Evolutionary conservation across 2,329 filamentous ascomycete genomes (phyloP), one percentile per base, ranked within the genome.

Genomic region (Aspergillus persii): DNA sequence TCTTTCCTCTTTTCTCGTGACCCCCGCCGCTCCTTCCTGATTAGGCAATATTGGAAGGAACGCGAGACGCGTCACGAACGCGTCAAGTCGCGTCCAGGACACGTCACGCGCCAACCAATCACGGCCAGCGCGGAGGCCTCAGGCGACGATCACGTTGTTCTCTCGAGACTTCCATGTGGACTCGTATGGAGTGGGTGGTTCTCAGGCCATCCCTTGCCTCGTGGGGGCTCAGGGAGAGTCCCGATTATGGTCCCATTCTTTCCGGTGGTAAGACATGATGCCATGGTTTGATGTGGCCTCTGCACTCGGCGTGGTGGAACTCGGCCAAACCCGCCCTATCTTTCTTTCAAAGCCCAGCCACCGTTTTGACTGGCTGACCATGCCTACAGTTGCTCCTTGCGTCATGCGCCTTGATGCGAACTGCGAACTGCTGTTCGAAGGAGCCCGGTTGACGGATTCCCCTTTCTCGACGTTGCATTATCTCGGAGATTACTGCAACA

Each of bases 71-170:
- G 31, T 27, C 59, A 44, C 59, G 61, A 61, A 56, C 61, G 59
- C 59, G 61, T 53, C 50, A 27, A 54, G 50, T 54, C 27, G 12
- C 61, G 57, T 54, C 36, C 33, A 6, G 4, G 39, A 55, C 52
- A 44, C 52, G 49, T 41, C 27, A 31, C 59, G 59, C 53, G 59
- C 54, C 49, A 3, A 7, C 61, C 61, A 63, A 63, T 59, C 47
- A 57, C 18, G 18, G 2, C 18, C 18, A 23, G 18, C 18, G 18
- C 18, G 18, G 18, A 1, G 18, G 18, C 18, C 18, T 23, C 18
- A 23, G 18, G 18, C 18, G 18, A 23, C 18, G 18, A 23, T 23
- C 18, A 23, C 18, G 18, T 23, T 23, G 18, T 23, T 23, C 18
- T 23, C 18, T 23, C 18, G 18, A 23, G 18, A 23, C 18, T 23